Conservation (phyloP, 2,329 filamentous ascomycete species). For the Colletotrichum abscissum region DNA sequence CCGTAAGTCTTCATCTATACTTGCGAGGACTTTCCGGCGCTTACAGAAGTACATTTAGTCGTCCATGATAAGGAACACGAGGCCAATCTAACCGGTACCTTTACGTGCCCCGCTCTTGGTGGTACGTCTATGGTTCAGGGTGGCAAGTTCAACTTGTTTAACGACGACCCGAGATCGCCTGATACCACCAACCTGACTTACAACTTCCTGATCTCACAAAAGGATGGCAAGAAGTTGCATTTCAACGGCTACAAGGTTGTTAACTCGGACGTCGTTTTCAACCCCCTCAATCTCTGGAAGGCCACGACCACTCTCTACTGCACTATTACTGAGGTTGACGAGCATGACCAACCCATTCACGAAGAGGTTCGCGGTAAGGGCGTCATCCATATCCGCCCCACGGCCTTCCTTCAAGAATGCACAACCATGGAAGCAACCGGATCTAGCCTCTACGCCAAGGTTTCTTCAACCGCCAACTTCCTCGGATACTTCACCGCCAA, state of each 20-base stretch:
- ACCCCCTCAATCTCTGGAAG: slow-evolving; percentile 67
- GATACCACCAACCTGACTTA: slow-evolving; percentile 72
- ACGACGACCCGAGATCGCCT: slow-evolving; percentile 61
- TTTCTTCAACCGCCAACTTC: slow-evolving; percentile 61
- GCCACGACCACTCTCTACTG: slow-evolving; percentile 73
- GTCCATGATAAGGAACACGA: slow-evolving; percentile 60
- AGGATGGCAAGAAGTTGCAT: slow-evolving; percentile 63
- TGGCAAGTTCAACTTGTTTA: slow-evolving; percentile 70
- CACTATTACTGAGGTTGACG: slow-evolving; percentile 58
- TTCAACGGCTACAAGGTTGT: slow-evolving; percentile 73
- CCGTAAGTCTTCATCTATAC: not conserved
- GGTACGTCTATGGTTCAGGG: slow-evolving; percentile 71
- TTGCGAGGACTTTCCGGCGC: not conserved
- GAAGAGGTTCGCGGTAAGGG: slow-evolving; percentile 66
- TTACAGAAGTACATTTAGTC: slow-evolving; percentile 45
- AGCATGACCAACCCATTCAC: slow-evolving; percentile 42
- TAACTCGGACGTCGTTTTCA: slow-evolving; percentile 68
- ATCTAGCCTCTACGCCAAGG: slow-evolving; percentile 55
- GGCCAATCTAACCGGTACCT: slow-evolving; percentile 68
- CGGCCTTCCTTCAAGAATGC: slow-evolving; percentile 66
- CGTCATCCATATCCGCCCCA: slow-evolving; percentile 65
- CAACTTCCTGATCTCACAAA: slow-evolving; percentile 66
- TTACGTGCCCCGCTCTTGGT: slow-evolving; percentile 64
- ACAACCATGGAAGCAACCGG: slow-evolving; percentile 64
- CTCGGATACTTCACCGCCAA: slow-evolving; percentile 66